Percentiles rank a stretch among this genome's conserved stretches.
These are phyloP conservation scores for Cadophora malorum DNA, from an alignment of 2,329 filamentous ascomycete species.

Conservation along the genomic window DNA sequence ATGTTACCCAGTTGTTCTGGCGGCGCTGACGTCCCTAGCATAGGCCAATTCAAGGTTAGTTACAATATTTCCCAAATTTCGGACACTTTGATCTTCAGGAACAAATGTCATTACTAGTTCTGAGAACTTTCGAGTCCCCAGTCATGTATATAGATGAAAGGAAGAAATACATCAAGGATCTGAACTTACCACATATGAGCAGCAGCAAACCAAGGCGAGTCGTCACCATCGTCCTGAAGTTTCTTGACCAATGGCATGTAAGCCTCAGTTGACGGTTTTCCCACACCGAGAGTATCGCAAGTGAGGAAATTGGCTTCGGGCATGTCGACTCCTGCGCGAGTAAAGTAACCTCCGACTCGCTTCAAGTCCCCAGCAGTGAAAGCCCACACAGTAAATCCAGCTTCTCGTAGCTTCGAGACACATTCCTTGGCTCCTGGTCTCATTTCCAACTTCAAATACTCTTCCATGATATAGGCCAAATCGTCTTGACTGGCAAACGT, in stretches of 20 bases:
- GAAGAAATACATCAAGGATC: slow-evolving; percentile 23
- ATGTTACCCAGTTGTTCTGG: too few species aligned
- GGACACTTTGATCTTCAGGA: too few species aligned
- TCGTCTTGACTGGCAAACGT: slow-evolving; percentile 52
- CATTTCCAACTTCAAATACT: slow-evolving; percentile 48
- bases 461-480: slow-evolving; percentile 47
- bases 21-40: too few species aligned
- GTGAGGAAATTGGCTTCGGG: slow-evolving; percentile 56
- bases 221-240: slow-evolving; percentile 44
- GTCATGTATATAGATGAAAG: neutral
- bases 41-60: too few species aligned
- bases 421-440: slow-evolving; percentile 51
- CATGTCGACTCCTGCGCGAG: slow-evolving; percentile 54
- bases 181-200: slow-evolving; percentile 63
- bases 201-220: slow-evolving; percentile 61
- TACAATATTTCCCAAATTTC: too few species aligned
- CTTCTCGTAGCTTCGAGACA: slow-evolving; percentile 50
- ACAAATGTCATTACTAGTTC: too few species aligned
- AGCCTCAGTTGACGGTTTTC: slow-evolving; percentile 56
- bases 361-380: slow-evolving; percentile 57
- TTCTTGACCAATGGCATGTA: slow-evolving; percentile 49
- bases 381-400: slow-evolving; percentile 58
- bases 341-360: slow-evolving; percentile 59
- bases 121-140: too few species aligned
- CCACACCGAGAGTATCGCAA: slow-evolving; percentile 56